Conservation (phyloP, 805 yeast species). For the Barnettozyma sp. region DNA sequence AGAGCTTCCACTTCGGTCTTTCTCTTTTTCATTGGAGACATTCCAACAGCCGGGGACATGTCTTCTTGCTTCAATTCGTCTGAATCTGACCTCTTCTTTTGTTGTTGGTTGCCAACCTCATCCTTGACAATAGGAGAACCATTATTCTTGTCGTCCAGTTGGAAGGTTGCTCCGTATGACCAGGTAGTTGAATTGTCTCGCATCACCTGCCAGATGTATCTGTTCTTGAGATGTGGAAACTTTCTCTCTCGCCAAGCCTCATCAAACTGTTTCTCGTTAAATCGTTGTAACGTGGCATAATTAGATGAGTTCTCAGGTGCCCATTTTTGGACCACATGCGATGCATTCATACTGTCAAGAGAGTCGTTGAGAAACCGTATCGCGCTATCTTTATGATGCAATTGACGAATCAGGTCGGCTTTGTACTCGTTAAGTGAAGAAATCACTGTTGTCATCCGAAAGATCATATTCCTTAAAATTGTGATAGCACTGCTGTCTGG, state of each 20-base stretch:
- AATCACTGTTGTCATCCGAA: constrained; percentile 19
- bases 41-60: too few species aligned
- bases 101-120: not conserved
- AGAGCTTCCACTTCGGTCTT: constrained; percentile 12
- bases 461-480: constrained; percentile 18
- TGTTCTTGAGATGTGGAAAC: constrained; percentile 9
- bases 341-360: constrained; percentile 21
- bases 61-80: too few species aligned
- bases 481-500: constrained; percentile 21
- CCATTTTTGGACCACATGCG: constrained; percentile 25
- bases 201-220: constrained; percentile 21
- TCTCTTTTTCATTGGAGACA: constrained; percentile 11
- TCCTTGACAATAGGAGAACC: too few species aligned
- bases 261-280: constrained; percentile 14
- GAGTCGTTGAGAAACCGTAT: constrained; percentile 26
- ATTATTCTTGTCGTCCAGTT: constrained; percentile 3
- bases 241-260: constrained; percentile 16
- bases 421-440: constrained; percentile 18
- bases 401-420: constrained; percentile 14
- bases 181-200: constrained; percentile 10
- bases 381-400: constrained; percentile 27
- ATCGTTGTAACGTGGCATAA: constrained; percentile 17
- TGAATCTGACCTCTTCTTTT: not conserved
- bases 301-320: constrained; percentile 29
- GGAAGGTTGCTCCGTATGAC: constrained; percentile 15